These are phyloP conservation scores for Oryza meridionalis DNA, from an alignment of 176 grass and related monocot genomes.

Conservation along the genomic window DNA sequence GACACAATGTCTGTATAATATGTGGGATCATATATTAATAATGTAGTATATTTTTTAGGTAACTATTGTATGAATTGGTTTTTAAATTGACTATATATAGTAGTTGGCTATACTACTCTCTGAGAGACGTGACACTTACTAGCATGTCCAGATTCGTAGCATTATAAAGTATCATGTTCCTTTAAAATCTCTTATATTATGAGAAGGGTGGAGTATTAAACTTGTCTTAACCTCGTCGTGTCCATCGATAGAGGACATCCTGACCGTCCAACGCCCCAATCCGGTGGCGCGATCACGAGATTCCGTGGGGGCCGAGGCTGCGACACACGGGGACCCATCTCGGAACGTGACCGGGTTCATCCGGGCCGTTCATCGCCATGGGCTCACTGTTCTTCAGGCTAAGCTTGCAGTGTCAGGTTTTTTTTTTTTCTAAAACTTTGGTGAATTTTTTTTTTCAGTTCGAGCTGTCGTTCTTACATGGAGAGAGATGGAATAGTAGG, in stretches of 20 bases:
- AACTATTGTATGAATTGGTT: too few species aligned
- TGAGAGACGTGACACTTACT: too few species aligned
- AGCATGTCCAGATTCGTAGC: too few species aligned
- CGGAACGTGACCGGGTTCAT: background rate
- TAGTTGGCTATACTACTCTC: too few species aligned
- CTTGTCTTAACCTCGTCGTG: background rate
- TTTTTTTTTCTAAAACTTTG: background rate
- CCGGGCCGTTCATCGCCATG: background rate
- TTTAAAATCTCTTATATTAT: too few species aligned
- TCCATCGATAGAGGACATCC: background rate
- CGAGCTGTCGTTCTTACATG: background rate
- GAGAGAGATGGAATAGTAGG: background rate
- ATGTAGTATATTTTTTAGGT: too few species aligned
- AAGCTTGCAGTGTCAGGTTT: background rate
- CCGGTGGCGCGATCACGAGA: background rate
- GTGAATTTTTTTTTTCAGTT: background rate
- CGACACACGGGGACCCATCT: background rate
- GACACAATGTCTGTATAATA: too few species aligned
- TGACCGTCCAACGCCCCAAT: slow-evolving; percentile 5
- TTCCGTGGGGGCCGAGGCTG: background rate
- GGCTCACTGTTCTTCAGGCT: background rate
- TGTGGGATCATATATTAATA: too few species aligned
- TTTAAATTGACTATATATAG: too few species aligned
- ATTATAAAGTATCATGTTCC: too few species aligned
- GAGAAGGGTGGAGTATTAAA: too few species aligned